Percentiles rank a stretch among this genome's conserved stretches.
phyloP scores from a whole-genome alignment of 352 stramenopile genomes.

The Phytophthora pini region DNA sequence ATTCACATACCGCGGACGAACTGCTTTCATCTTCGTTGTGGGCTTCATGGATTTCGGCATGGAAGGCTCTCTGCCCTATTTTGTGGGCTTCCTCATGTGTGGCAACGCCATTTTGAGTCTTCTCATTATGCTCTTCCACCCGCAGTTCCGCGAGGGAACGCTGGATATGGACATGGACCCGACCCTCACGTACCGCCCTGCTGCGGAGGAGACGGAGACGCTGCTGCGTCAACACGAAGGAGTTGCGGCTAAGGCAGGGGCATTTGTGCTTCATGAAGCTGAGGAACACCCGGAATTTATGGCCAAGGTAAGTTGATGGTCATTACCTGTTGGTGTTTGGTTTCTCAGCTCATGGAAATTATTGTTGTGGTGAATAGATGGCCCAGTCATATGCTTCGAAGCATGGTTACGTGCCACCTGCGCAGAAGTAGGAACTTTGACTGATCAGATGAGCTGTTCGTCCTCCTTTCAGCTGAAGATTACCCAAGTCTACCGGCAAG shows the following conservation, averaged over 20 bases:
- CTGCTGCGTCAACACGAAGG: conserved; percentile 70
- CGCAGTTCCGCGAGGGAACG: conserved; percentile 82
- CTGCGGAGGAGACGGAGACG: conserved; percentile 69
- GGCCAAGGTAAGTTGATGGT: conserved; percentile 48
- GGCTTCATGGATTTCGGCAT: conserved; percentile 92
- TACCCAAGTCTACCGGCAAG: conserved; percentile 9
- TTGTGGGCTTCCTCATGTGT: conserved; percentile 85
- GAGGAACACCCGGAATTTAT: conserved; percentile 81
- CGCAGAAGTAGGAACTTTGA: conserved; percentile 31
- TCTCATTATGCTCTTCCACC: conserved; percentile 85
- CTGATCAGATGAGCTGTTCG: background rate
- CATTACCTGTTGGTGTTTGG: background rate
- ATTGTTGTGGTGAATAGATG: conserved; percentile 35
- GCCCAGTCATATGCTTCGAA: conserved; percentile 52
- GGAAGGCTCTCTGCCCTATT: conserved; percentile 67
- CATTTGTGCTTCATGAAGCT: conserved; percentile 70
- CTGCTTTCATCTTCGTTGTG: conserved; percentile 86
- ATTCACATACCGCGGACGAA: conserved; percentile 88
- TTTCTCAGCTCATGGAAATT: conserved; percentile 12
- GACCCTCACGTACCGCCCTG: conserved; percentile 69
- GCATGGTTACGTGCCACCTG: conserved; percentile 55
- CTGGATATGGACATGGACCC: conserved; percentile 81
- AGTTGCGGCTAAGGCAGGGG: conserved; percentile 61
- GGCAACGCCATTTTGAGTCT: conserved; percentile 76
- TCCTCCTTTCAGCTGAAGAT: background rate